Percentiles rank a stretch among this genome's conserved stretches.
phyloP scores from a whole-genome alignment of 192 early-diverging fungal genomes.

The Coemansia sp. region DNA sequence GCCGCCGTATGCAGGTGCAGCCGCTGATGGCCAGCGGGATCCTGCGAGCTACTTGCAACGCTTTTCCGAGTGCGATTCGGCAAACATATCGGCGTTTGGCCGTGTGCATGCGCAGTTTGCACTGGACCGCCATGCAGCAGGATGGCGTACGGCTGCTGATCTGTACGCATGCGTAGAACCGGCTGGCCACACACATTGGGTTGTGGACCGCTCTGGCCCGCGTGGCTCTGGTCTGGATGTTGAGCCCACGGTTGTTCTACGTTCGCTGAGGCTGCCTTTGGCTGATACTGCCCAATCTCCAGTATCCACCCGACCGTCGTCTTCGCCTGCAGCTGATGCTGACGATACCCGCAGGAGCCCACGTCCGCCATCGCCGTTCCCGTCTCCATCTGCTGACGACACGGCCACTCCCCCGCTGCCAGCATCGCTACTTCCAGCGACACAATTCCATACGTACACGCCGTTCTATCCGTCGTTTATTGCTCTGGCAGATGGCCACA shows the following conservation, averaged over 20 bases:
- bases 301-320: background rate
- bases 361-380: conserved; percentile 31
- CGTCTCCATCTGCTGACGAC: conserved; percentile 12
- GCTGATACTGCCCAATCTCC: background rate
- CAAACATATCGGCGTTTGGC: conserved; percentile 6
- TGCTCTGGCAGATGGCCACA: conserved; percentile 32
- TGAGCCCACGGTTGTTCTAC: conserved; percentile 2
- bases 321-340: background rate
- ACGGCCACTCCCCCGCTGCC: conserved; percentile 4
- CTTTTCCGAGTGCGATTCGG: conserved; percentile 16
- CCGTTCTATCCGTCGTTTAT: conserved; percentile 35
- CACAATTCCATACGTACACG: conserved; percentile 21
- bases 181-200: conserved; percentile 22
- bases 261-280: background rate
- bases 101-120: conserved; percentile 36
- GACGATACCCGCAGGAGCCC: background rate
- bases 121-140: conserved; percentile 28
- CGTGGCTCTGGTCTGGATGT: conserved; percentile 13
- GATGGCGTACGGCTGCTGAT: conserved; percentile 24
- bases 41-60: conserved; percentile 13
- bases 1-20: conserved; percentile 3
- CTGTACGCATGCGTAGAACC: conserved; percentile 26
- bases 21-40: conserved; percentile 2
- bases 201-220: conserved; percentile 39
- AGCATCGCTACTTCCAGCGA: background rate